phyloP scores from a whole-genome alignment of 371 early-diverging fungal genomes.

The Conidiobolus incongruus region DNA sequence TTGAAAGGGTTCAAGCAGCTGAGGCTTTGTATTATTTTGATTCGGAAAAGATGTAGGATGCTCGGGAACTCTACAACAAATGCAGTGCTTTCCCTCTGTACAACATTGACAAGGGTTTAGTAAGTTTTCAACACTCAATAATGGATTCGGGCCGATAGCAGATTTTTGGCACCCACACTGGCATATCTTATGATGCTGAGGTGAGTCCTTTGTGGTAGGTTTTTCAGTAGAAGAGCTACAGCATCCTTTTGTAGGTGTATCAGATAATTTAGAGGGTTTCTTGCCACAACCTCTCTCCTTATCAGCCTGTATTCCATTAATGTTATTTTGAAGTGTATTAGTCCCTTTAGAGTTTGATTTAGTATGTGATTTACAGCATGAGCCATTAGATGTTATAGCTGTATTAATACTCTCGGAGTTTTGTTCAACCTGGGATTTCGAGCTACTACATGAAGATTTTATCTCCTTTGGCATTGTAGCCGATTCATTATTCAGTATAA shows the following conservation, averaged over 20 bases:
- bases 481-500: neutral
- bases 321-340: neutral
- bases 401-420: too few relatives aligned
- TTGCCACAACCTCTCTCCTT: neutral
- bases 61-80: neutral
- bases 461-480: too few relatives aligned
- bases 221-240: neutral
- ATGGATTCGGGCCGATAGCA: neutral
- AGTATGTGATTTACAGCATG: too few relatives aligned
- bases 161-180: neutral
- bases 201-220: neutral
- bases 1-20: neutral
- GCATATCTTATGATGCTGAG: neutral
- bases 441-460: too few relatives aligned
- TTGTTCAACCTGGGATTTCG: too few relatives aligned
- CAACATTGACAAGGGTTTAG: slow-evolving; percentile 3
- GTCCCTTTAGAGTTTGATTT: too few relatives aligned
- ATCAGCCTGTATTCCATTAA: neutral
- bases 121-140: neutral
- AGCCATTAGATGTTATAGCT: too few relatives aligned
- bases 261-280: neutral
- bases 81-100: neutral
- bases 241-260: neutral
- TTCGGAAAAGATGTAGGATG: too few relatives aligned
- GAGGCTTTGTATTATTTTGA: neutral